Percentiles rank a stretch among this genome's conserved stretches.
These are phyloP conservation scores for Erysimum pusillum DNA, from an alignment of 441 rosid species.

Conservation along the genomic window DNA sequence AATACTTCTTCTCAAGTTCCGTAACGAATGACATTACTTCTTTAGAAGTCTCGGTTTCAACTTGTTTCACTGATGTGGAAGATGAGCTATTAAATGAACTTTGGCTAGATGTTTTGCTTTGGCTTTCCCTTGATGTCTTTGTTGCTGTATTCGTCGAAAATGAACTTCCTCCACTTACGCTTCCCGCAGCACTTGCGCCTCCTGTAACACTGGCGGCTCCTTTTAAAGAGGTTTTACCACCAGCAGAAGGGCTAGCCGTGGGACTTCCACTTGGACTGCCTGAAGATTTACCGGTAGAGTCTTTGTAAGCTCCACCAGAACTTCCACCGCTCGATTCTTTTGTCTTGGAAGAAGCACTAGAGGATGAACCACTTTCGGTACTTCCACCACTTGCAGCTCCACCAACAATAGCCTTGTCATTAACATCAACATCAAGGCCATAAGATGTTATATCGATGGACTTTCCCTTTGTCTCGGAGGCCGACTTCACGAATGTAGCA, in stretches of 20 bases:
- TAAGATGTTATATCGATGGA: constrained; percentile 22
- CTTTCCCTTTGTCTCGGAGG: constrained; percentile 41
- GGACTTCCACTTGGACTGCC: constrained; percentile 23
- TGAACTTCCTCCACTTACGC: neutral
- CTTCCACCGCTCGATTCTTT: neutral
- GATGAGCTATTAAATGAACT: neutral
- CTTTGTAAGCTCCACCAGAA: neutral
- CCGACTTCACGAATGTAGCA: constrained; percentile 31
- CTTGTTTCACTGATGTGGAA: constrained; percentile 17
- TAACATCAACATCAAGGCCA: constrained; percentile 40
- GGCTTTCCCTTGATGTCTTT: neutral
- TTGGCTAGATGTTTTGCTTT: neutral
- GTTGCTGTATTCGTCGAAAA: neutral
- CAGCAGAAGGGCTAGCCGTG: constrained; percentile 12
- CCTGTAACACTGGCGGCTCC: neutral
- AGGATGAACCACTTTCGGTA: neutral
- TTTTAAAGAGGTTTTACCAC: neutral
- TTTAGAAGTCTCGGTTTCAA: constrained; percentile 39
- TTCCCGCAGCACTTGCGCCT: neutral
- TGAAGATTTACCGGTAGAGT: constrained; percentile 6
- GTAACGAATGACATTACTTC: constrained; percentile 39
- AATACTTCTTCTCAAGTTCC: constrained; percentile 42
- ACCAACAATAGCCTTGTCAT: constrained; percentile 26
- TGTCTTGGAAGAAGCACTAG: neutral
- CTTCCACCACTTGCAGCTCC: neutral